Conservation (phyloP, 371 early-diverging fungal genomes). For the Choanephora cucurbitarum region DNA sequence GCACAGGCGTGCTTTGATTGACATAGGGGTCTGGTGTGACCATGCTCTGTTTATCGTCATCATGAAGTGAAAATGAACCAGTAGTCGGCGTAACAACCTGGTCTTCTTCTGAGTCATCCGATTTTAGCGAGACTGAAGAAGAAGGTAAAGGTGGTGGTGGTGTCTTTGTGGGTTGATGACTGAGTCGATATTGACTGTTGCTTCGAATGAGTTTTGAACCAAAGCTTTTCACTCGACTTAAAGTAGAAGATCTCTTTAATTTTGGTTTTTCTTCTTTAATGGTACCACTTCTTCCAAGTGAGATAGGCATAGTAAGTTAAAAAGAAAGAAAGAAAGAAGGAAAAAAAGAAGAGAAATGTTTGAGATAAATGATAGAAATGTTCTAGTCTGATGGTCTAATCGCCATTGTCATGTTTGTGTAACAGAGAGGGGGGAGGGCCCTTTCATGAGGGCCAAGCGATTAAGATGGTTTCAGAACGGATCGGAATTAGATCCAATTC, state of each 20-base stretch:
- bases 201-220: neutral
- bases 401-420: neutral
- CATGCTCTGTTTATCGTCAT: neutral
- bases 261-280: neutral
- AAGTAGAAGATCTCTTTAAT: neutral
- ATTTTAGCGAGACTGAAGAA: neutral
- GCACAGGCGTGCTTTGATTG: neutral
- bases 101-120: neutral
- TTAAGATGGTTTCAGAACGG: too few species aligned
- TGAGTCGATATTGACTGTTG: neutral
- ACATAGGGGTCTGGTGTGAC: neutral
- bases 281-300: neutral
- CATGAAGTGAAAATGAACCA: neutral
- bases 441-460: too few species aligned
- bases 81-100: neutral
- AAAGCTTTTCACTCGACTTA: neutral
- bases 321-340: neutral
- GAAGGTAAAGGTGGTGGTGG: neutral
- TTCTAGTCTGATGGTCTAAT: neutral
- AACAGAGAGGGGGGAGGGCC: too few species aligned
- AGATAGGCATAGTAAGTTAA: neutral
- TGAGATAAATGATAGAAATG: constrained; percentile 2
- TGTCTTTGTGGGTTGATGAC: neutral
- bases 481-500: neutral
- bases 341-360: constrained; percentile 5